These are phyloP conservation scores for Nicotiana attenuata DNA, from an alignment of 257 asterid species.

Conservation along the genomic window DNA sequence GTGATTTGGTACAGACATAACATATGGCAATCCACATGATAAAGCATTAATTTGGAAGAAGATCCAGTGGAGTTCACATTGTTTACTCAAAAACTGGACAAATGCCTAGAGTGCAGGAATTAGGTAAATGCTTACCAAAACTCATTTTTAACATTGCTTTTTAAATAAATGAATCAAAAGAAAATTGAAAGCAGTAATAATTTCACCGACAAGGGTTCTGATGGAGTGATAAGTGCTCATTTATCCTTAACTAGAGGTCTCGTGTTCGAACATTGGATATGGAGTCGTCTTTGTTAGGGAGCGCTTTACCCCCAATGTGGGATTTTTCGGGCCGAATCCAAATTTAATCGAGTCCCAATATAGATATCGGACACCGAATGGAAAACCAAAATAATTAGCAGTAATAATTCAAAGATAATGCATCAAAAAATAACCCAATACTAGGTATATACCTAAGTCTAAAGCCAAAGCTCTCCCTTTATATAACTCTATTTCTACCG, in stretches of 20 bases:
- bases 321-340: too few relatives aligned
- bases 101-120: neutral
- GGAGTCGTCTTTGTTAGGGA: too few relatives aligned
- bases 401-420: too few relatives aligned
- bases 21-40: slow-evolving; percentile 16
- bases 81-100: neutral
- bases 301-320: accelerated
- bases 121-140: neutral
- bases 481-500: too few relatives aligned
- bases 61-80: slow-evolving; percentile 20
- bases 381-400: too few relatives aligned
- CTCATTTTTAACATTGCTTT: neutral
- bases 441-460: too few relatives aligned
- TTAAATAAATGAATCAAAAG: neutral
- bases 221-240: too few relatives aligned
- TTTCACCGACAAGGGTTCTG: neutral
- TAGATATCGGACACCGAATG: accelerated
- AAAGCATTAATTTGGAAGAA: slow-evolving; percentile 4
- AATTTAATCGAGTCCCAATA: too few relatives aligned
- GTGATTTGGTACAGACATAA: neutral
- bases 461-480: too few relatives aligned
- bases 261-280: accelerated
- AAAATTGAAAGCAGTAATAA: too few relatives aligned
- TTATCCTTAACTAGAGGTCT: too few relatives aligned
- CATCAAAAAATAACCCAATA: too few relatives aligned